These are phyloP conservation scores for Calcarisporium arbuscula DNA, from an alignment of 2,329 filamentous ascomycete species.

Conservation along the genomic window DNA sequence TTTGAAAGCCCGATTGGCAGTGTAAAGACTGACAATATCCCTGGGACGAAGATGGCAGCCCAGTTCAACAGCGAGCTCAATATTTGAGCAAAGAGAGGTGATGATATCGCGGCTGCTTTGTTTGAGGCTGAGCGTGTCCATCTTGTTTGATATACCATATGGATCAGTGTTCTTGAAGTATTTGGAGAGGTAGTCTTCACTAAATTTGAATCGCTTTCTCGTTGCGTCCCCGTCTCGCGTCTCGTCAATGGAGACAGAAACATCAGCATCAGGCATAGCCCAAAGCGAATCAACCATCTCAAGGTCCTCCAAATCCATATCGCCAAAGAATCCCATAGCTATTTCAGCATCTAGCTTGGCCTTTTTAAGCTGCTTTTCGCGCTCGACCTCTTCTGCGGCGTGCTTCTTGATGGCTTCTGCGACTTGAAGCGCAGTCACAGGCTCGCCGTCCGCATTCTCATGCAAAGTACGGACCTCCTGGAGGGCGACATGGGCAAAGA, in stretches of 20 bases:
- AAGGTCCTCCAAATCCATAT: too few relatives aligned
- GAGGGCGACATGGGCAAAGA: conserved; percentile 16
- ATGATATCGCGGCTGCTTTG: conserved; percentile 34
- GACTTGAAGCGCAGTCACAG: conserved; percentile 12
- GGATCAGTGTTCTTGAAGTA: conserved; percentile 24
- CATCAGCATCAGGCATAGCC: too few relatives aligned
- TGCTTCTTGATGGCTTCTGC: conserved; percentile 15
- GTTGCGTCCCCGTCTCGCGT: conserved; percentile 9
- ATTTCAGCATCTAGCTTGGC: too few relatives aligned
- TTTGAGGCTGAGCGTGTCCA: conserved; percentile 11
- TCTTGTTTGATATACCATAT: conserved; percentile 13
- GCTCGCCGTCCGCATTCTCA: conserved; percentile 2
- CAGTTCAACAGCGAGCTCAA: conserved; percentile 49
- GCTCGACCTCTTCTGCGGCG: conserved; percentile 12
- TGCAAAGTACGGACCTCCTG: conserved; percentile 13
- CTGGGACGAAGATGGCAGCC: conserved; percentile 45
- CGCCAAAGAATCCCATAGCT: too few relatives aligned
- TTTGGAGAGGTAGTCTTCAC: conserved; percentile 16
- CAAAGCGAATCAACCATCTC: too few relatives aligned
- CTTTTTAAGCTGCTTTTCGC: conserved; percentile 4
- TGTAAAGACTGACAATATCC: conserved; percentile 59
- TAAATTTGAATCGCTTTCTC: conserved; percentile 22
- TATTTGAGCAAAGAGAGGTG: conserved; percentile 33
- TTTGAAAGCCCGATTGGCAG: conserved; percentile 58
- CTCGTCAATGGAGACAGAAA: too few relatives aligned